Evolutionary conservation across 768 basidiomycete genomes (phyloP).

Genomic region (Amyloporia xantha): DNA sequence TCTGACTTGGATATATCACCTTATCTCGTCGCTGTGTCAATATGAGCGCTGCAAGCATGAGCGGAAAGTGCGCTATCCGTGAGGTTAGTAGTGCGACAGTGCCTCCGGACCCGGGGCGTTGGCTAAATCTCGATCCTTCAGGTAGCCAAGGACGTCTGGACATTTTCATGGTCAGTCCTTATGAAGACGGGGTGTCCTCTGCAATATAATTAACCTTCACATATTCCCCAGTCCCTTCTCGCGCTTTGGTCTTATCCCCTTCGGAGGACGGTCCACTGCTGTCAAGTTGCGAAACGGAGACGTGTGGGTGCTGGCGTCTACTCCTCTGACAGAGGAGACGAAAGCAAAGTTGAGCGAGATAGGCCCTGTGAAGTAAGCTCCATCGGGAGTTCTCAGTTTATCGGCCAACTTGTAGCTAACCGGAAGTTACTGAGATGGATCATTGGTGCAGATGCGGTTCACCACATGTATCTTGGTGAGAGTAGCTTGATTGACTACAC

Average conservation of each 20-base stretch:
- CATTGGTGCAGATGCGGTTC: constrained; percentile 49
- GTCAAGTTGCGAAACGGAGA: constrained; percentile 59
- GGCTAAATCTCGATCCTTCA: too few relatives aligned
- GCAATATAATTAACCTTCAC: too few relatives aligned
- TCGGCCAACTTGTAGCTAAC: background rate
- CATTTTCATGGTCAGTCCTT: constrained; percentile 51
- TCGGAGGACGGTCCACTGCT: constrained; percentile 83
- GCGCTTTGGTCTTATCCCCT: constrained; percentile 58
- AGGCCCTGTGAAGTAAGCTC: constrained; percentile 58
- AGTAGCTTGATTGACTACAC: background rate
- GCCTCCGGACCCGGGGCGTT: too few relatives aligned
- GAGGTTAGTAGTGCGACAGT: background rate
- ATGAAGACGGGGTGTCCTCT: too few relatives aligned
- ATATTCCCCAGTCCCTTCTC: constrained; percentile 50
- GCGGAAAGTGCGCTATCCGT: background rate
- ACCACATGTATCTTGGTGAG: constrained; percentile 53
- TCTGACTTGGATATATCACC: too few relatives aligned
- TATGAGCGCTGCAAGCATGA: background rate
- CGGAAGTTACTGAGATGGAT: constrained; percentile 38
- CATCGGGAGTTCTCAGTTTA: too few relatives aligned
- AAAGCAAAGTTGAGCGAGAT: constrained; percentile 53
- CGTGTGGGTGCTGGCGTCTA: constrained; percentile 82
- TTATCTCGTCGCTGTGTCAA: too few relatives aligned
- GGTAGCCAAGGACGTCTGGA: constrained; percentile 49
- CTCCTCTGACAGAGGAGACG: constrained; percentile 60